Evolutionary conservation across 2,329 filamentous ascomycete genomes (phyloP), one percentile per base, ranked within the genome.

Genomic region (Colletotrichum sp.): DNA sequence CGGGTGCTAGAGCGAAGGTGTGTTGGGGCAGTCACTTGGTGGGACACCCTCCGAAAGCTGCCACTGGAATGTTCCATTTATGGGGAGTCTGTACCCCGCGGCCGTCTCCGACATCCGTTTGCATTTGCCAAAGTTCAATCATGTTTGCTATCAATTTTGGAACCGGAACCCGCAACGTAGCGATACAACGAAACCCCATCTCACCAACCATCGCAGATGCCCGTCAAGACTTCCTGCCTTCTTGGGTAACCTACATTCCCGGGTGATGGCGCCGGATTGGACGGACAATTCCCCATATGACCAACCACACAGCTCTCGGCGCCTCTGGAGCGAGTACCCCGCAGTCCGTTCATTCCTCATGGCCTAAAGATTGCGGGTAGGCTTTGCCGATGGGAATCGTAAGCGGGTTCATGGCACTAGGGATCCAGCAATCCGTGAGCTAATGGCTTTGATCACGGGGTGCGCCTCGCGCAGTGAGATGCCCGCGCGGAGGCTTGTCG

Each of bases 331-430:
- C 65, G 58, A 28, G 13, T 43, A 76, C 70, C 70, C 74, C 74
- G 64, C 70, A 76, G 58, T 76, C 39, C 28, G 25, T 16, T 28
- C 36, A n/a, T 70, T 30, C 32, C 52, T 48, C 32, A 25, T 16
- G 18, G 12, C 39, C 52, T 36, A 30, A 70, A 16, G 13, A 30
- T 68, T 69, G 69, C 58, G 56, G 27, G 55, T 70, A 56, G 52
- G 74, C 65, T 48, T 55, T 67, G 79, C 77, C 85, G 73, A 86
- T 84, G 18, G 84, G 84, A 34, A 85, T 82, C n/a, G 82, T 85
- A 75, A 86, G 79, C 18, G 85, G 85, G 76, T 84, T 85, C 84
- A 87, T 86, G 12, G 83, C 83, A 74, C 83, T 84, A 34, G 43
- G 10, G 32, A 28, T 10, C 34, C 61, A 30, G 56, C 56, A 48